Evolutionary conservation across 768 basidiomycete genomes (phyloP).

Genomic region (Boletus insuetus): DNA sequence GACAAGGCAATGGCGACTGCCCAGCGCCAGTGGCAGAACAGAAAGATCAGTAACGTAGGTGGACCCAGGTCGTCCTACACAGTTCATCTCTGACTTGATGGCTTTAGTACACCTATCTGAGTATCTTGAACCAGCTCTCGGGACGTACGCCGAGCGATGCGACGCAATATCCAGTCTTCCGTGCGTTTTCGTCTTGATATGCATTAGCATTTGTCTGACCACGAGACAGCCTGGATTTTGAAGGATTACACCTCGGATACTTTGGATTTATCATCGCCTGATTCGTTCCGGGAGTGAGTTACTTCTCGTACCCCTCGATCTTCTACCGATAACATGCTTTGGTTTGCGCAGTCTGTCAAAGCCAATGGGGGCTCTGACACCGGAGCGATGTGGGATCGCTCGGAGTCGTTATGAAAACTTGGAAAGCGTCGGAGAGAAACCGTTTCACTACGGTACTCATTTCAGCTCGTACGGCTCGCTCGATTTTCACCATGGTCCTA

Average conservation of each 20-base stretch:
- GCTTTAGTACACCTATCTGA: constrained; percentile 79
- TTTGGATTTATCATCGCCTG: constrained; percentile 60
- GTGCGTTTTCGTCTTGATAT: constrained; percentile 39
- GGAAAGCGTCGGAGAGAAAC: constrained; percentile 76
- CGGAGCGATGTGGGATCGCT: constrained; percentile 72
- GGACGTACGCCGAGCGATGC: constrained; percentile 93
- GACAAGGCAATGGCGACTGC: constrained; percentile 60
- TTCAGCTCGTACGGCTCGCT: constrained; percentile 61
- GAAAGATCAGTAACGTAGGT: constrained; percentile 88
- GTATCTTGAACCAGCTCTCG: constrained; percentile 87
- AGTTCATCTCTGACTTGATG: not conserved
- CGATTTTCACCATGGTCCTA: not conserved
- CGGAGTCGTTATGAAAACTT: constrained; percentile 70
- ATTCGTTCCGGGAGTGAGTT: constrained; percentile 72
- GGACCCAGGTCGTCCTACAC: not conserved
- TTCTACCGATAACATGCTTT: not conserved
- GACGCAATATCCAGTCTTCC: constrained; percentile 91
- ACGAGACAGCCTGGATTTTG: constrained; percentile 75
- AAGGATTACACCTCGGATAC: constrained; percentile 75
- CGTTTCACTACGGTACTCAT: constrained; percentile 93
- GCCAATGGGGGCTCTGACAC: constrained; percentile 89
- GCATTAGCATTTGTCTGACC: not conserved
- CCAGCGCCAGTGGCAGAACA: constrained; percentile 80
- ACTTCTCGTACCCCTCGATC: not conserved
- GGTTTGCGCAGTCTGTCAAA: constrained; percentile 57